Conservation (phyloP, 768 basidiomycete genomes). For the Tricholoma sp. region DNA sequence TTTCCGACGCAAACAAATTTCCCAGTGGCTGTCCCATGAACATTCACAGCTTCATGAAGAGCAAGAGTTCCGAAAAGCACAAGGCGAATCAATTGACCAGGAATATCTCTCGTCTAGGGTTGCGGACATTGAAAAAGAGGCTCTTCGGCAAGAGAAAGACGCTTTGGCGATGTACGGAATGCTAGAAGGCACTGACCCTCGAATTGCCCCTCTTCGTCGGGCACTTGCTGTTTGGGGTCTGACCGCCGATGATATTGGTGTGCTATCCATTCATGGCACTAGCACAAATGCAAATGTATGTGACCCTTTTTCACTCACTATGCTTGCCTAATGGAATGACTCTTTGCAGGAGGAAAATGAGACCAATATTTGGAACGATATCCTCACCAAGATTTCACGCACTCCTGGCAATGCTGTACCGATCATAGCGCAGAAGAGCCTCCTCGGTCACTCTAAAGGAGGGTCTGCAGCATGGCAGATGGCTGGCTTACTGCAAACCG, state of each 20-base stretch:
- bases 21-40: constrained; percentile 91
- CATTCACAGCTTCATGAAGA: constrained; percentile 81
- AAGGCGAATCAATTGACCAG: constrained; percentile 48
- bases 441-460: constrained; percentile 97
- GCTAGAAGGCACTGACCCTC: constrained; percentile 83
- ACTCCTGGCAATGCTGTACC: constrained; percentile 96
- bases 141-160: constrained; percentile 86
- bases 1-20: constrained; percentile 94
- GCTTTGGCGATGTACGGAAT: constrained; percentile 93
- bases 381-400: constrained; percentile 84
- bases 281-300: constrained; percentile 78
- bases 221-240: constrained; percentile 97
- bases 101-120: constrained; percentile 75
- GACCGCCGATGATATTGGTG: constrained; percentile 87
- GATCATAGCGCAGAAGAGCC: constrained; percentile 94
- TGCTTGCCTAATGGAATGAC: constrained; percentile 6
- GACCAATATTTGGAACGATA: constrained; percentile 93
- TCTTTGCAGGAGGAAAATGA: constrained; percentile 85
- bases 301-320: constrained; percentile 8
- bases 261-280: constrained; percentile 85
- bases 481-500: constrained; percentile 83
- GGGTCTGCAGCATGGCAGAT: constrained; percentile 99
- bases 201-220: constrained; percentile 86
- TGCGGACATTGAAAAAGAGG: constrained; percentile 85
- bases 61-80: constrained; percentile 51